Evolutionary conservation across 371 early-diverging fungal genomes (phyloP).

Genomic region (Phascolomyces articulosus): DNA sequence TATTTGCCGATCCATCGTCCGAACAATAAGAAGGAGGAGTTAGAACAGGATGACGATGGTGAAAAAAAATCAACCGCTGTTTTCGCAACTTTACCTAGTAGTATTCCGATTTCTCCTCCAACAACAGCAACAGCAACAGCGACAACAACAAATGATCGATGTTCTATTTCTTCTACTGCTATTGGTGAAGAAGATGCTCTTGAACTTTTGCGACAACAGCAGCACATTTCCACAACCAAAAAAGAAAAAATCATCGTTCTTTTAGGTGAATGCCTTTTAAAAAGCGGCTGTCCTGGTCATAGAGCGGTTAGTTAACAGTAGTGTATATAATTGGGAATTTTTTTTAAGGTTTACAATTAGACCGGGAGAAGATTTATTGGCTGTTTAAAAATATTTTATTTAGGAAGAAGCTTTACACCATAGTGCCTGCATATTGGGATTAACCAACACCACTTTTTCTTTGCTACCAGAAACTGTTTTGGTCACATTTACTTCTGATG

Average conservation of each 20-base stretch:
- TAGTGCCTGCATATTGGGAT: slow-evolving; percentile 24
- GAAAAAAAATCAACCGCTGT: background rate
- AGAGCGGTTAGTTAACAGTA: slow-evolving; percentile 32
- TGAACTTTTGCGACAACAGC: background rate
- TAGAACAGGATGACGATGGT: background rate
- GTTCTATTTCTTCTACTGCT: background rate
- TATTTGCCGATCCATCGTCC: background rate
- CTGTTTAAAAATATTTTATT: background rate
- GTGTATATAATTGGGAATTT: too few relatives aligned
- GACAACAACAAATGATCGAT: background rate
- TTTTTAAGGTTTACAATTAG: background rate
- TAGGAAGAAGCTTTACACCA: slow-evolving; percentile 46
- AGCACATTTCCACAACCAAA: background rate
- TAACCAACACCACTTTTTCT: slow-evolving; percentile 34
- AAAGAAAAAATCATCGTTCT: slow-evolving; percentile 10
- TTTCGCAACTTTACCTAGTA: background rate
- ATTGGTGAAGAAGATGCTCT: background rate
- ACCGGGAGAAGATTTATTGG: background rate
- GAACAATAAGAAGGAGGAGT: background rate
- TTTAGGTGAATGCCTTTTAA: slow-evolving; percentile 38
- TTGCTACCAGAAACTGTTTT: slow-evolving; percentile 47
- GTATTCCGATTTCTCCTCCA: background rate
- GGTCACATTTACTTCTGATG: slow-evolving; percentile 22
- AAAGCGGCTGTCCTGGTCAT: slow-evolving; percentile 48
- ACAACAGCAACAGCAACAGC: background rate